Evolutionary conservation across 1,284 basidiomycete species (phyloP).

Genomic region (Sanghuangporus sanghuang): DNA sequence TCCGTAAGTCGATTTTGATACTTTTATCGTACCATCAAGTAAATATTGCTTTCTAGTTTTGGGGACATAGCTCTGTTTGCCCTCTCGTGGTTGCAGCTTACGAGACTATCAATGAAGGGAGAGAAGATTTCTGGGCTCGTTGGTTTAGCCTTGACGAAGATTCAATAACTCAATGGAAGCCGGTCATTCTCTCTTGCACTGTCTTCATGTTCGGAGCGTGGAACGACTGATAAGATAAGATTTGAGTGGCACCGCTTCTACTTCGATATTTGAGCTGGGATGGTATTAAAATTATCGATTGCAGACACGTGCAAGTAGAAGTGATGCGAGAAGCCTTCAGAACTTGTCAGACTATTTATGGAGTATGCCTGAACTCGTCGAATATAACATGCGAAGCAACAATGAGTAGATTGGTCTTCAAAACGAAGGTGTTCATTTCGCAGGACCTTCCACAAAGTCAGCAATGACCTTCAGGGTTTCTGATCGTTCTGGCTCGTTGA

Average conservation of each 20-base stretch:
- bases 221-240: background rate
- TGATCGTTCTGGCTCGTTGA: constrained; percentile 52
- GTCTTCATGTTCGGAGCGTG: background rate
- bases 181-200: background rate
- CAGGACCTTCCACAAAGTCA: background rate
- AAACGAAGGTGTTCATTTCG: background rate
- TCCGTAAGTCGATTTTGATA: background rate
- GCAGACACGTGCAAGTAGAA: background rate
- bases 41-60: background rate
- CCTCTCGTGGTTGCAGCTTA: constrained; percentile 12
- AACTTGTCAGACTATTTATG: background rate
- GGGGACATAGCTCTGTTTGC: constrained; percentile 16
- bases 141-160: background rate
- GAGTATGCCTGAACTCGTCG: background rate
- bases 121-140: constrained; percentile 10
- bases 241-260: background rate
- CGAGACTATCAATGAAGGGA: background rate
- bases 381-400: background rate
- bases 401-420: too few relatives aligned
- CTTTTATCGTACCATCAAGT: background rate
- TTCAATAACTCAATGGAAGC: background rate
- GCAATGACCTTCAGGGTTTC: background rate
- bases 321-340: background rate
- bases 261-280: background rate
- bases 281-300: background rate